Base-by-base conservation (phyloP, 1,139 yeast genomes). In the Candida mesenterica region DNA sequence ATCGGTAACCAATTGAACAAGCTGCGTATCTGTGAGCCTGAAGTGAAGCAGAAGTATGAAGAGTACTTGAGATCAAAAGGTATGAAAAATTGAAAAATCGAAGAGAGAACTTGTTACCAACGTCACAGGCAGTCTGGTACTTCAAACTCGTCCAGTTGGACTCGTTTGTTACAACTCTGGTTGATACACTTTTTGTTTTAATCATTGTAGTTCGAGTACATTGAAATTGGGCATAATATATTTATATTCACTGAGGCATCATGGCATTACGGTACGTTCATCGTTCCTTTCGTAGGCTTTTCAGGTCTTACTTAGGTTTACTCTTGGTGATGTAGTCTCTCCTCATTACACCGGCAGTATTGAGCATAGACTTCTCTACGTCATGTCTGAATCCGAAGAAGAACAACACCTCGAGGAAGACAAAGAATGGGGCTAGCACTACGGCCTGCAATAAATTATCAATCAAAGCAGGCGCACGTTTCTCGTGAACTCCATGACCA, bases 341-440 rank as follows among this genome's bases (percentile, higher is more conserved):
- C 28, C 63, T 56, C 20, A 50, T 44, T 9, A 49, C 54, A 4
- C 70, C 72, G 9, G 86, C 84, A 39, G 63, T 55, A 39, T 59
- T 64, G 55, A 81, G 77, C 72, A 85, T 77, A 19, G 62, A 49
- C 43, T 66, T 63, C 49, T 80, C 68, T 43, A 87, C 60, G 26
- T 76, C 79, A 29, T 52, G 61, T 47, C 77, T 71, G 50, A 63
- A 72, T 0, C 97, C 97, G 6, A 81, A 50, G 43, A 67, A 59
- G 52, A 87, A 86, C 8, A 87, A 73, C 4, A 82, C 52, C 56
- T 92, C 97, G 58, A 82, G 87, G 9, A 82, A 65, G 8, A 89
- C 95, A 55, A 92, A 90, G 51, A 78, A 88, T 2, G 97, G 97
- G 1, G 97, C 97, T 47, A 89, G 68, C 0, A 90, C 90, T 23